Base-by-base conservation (phyloP, 1,284 basidiomycete species). In the Apiotrichum porosum region DNA sequence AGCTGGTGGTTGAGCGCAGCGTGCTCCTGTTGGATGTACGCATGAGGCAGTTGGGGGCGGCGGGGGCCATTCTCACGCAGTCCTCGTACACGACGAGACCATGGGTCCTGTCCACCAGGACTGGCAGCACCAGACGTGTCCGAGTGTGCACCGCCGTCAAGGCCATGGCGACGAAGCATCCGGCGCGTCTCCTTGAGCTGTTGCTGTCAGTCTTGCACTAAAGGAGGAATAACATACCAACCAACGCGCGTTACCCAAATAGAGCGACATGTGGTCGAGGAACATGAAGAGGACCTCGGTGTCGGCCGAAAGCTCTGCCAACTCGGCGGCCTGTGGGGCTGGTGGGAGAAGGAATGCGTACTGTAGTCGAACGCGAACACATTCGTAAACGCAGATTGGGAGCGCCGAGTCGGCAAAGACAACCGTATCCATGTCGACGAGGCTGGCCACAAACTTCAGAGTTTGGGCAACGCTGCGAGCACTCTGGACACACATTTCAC, bases 311-410 rank as follows among this genome's bases (percentile, higher is more conserved):
- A 56, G 51, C 30, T 58, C 53, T 6, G 34, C 30, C 14, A 53
- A 49, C 26, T 53, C 51, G 3, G 39, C 46, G 1, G 49, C 37
- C 34, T 53, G 46, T 9, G 39, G 36, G 8, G 47, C 48, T 2
- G 42, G 35, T 1, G 49, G 49, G 0, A 56, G 33, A 2, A 54
- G 35, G 34, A 59, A 59, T 2, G 54, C 48, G 22, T 51, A 48
- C 33, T 57, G 55, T 8, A 59, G 39, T 2, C 51, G 47, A 4
- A 51, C 30, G 2, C 57, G 54, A 1, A 52, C 52, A 18, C 49
- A 46, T 36, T 59, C 57, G 40, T 54, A 57, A 3, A 57, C 45
- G 26, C 57, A 59, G 12, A 59, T 54, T 1, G 55, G 47, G 5
- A 59, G 48, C 1, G 47, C 38, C 9, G 47, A 42, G 46, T 59